phyloP scores from a whole-genome alignment of 768 basidiomycete species.

The Dioszegia aurantiaca region DNA sequence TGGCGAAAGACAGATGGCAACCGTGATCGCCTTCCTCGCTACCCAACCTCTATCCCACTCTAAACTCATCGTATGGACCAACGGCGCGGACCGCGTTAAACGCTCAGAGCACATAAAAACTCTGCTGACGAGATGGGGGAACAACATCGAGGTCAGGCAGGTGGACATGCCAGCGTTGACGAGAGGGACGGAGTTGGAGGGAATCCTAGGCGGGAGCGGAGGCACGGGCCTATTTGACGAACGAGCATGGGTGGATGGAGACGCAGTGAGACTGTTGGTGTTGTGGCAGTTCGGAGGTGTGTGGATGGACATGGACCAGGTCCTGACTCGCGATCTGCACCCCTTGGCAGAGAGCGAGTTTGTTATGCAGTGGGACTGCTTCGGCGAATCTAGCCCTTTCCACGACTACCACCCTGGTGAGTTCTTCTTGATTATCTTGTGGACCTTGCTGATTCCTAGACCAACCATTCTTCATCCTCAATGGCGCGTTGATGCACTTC shows the following conservation, averaged over 20 bases:
- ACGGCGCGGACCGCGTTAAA: slow-evolving; percentile 61
- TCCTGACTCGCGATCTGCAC: slow-evolving; percentile 79
- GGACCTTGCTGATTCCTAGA: slow-evolving; percentile 54
- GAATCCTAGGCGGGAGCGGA: slow-evolving; percentile 55
- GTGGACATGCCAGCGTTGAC: slow-evolving; percentile 70
- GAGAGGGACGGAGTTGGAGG: slow-evolving; percentile 71
- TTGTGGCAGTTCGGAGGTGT: slow-evolving; percentile 88
- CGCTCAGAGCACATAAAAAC: slow-evolving; percentile 57
- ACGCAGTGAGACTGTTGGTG: slow-evolving; percentile 80
- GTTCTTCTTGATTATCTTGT: not conserved
- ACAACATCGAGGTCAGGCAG: slow-evolving; percentile 66
- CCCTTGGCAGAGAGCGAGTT: slow-evolving; percentile 92
- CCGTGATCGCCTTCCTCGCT: slow-evolving; percentile 89
- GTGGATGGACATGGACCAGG: slow-evolving; percentile 97
- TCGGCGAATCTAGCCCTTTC: slow-evolving; percentile 59
- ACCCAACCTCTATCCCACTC: slow-evolving; percentile 71
- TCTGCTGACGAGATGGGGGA: slow-evolving; percentile 65
- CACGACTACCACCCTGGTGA: slow-evolving; percentile 6
- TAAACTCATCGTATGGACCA: slow-evolving; percentile 84
- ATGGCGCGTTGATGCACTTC: slow-evolving; percentile 95
- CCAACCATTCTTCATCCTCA: slow-evolving; percentile 72
- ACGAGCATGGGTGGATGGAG: slow-evolving; percentile 93
- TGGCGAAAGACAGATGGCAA: slow-evolving; percentile 76
- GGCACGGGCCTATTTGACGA: slow-evolving; percentile 59
- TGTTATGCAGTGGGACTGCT: slow-evolving; percentile 98